Base-by-base conservation (phyloP, 768 basidiomycete species). In the Boletus eberwhitei region DNA sequence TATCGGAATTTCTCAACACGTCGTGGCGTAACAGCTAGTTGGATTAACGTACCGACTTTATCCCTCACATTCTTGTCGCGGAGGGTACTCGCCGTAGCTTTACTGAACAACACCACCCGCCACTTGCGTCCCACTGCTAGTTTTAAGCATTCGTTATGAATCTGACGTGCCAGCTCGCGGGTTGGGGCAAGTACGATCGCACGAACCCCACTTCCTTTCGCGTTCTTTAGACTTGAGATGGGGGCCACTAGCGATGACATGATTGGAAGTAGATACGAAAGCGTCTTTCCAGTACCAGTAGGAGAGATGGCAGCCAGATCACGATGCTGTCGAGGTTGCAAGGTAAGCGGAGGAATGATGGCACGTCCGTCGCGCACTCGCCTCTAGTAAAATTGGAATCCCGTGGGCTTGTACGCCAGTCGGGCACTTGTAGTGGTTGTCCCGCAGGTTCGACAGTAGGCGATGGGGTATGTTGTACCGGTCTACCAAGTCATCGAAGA, bases 221-320 rank as follows among this genome's bases (percentile, higher is more conserved):
- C 72, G 26, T 59, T 58, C 50, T 79, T 77, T 36, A 75, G 66
- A 52, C 76, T 79, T 31, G 83, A 73, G 9, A 77, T 67, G 7
- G 90, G 90, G 4, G 77, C 69, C 14, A 72, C 73, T 7, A 93
- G 72, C 17, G 75, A 70, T 12, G 83, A 75, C 54, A 98, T 80
- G 22, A 93, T 77, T 0, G 97, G 95, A 16, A 97, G 73, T 14
- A 97, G 77, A 71, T 98, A 99, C 0, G 94, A 83, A 7, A 98
- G 77, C 1, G 97, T 99, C 76, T 99, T 99, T 55, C 97, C 97
- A 11, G 92, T 95, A 47, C 97, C 97, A 6, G 97, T 99, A 0
- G 97, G 97, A 1, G 97, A 97, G 19, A 98, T 89, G 29, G 95
- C 96, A 50, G 90, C 87, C 22, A 97, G 77, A 71, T 99, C 96